These are phyloP conservation scores for Meira miltonrushii DNA, from an alignment of 1,284 basidiomycete species.

Conservation along the genomic window DNA sequence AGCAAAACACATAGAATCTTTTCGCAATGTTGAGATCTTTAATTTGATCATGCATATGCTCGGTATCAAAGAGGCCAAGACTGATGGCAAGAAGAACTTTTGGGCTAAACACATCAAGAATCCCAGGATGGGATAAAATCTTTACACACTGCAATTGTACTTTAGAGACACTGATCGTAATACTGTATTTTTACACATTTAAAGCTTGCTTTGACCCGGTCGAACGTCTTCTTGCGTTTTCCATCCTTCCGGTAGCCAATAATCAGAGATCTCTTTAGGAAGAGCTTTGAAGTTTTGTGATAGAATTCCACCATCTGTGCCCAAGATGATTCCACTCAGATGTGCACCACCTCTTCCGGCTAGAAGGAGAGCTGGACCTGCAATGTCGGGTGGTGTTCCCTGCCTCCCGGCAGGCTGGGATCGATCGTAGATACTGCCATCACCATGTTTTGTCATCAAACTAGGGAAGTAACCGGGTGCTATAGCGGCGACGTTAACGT, in stretches of 20 bases:
- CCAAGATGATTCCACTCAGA: slow-evolving; percentile 5
- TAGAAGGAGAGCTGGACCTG: slow-evolving; percentile 11
- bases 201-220: too few species aligned
- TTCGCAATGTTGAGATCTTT: slow-evolving; percentile 78
- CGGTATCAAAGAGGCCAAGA: slow-evolving; percentile 57
- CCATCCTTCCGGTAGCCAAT: neutral
- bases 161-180: neutral
- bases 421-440: neutral
- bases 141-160: neutral
- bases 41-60: slow-evolving; percentile 71
- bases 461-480: slow-evolving; percentile 17
- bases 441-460: neutral
- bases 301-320: slow-evolving; percentile 8
- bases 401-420: slow-evolving; percentile 7
- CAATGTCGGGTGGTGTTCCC: slow-evolving; percentile 8
- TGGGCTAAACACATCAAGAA: slow-evolving; percentile 10
- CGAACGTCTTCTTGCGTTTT: neutral
- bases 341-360: slow-evolving; percentile 7
- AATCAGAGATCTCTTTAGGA: slow-evolving; percentile 1
- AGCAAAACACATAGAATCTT: slow-evolving; percentile 55
- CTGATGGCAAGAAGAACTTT: slow-evolving; percentile 13
- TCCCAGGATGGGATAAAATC: neutral
- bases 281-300: neutral
- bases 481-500: slow-evolving; percentile 16
- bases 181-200: too few species aligned